Base-by-base conservation (phyloP, 2,329 filamentous ascomycete genomes). In the Phoma sp. region DNA sequence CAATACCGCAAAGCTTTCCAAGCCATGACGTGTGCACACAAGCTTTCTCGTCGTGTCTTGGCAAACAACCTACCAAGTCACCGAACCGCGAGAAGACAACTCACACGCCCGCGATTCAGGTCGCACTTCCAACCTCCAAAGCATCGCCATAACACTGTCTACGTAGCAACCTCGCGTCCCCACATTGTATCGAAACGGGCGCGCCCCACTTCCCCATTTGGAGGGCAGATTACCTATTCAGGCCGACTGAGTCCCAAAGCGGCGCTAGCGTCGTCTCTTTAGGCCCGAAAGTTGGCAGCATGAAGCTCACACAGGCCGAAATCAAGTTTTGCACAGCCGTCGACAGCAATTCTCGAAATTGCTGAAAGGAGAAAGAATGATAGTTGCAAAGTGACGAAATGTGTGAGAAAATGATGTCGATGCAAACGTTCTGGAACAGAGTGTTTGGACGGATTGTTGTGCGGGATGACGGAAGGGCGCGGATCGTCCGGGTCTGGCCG, bases 271-370 rank as follows among this genome's bases (percentile, higher is more conserved):
- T 35, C 23, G 30, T 27, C 47, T 29, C 14, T 24, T 32, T 5
- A n/a, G 42, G 37, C 9, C 32, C 10, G 36, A 46, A 52, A 52
- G 49, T 52, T 52, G 49, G 49, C 49, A 52, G 11, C 4, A 8
- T 30, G 40, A 8, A 10, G 27, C 43, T 53, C n/a, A 29, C 47
- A 47, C 6, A 18, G 23, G 14, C 14, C 39, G 33, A 53, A 53
- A 53, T 48, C 51, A 53, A 48, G 51, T 53, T 53, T 53, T 48
- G 25, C 18, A 23, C 51, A 53, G 51, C 25, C 9, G 25, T 53
- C 51, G 39, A 53, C 44, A 25, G 44, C 27, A 18, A 29, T 44
- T 27, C 27, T 6, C 23, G n/a, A 35, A 44, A 38, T 44, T 54
- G 35, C 52, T 49, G n/a, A 23, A 48, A 40, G 7, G 23, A 49